These are phyloP conservation scores for Pseudogymnoascus sp. DNA, from an alignment of 2,329 filamentous ascomycete genomes.

Conservation along the genomic window DNA sequence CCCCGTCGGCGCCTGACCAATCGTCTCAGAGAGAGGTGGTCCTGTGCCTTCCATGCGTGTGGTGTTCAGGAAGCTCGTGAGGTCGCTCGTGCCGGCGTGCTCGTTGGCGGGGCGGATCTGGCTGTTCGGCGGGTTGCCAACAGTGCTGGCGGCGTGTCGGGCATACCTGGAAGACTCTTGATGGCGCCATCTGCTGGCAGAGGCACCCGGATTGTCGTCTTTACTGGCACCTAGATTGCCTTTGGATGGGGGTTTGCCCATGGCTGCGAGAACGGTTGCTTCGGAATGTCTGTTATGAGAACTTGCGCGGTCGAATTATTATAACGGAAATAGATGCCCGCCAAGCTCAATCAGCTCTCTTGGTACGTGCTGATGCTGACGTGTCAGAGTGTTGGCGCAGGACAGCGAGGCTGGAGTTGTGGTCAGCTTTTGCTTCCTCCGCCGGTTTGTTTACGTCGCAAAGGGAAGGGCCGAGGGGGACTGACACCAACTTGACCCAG, in stretches of 20 bases:
- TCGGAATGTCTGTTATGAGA: conserved; percentile 20
- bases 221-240: conserved; percentile 24
- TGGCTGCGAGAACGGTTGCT: conserved; percentile 19
- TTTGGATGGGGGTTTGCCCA: conserved; percentile 14
- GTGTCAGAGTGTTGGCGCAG: background rate
- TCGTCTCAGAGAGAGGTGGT: background rate
- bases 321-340: background rate
- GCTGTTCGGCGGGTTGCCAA: conserved; percentile 21
- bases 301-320: background rate
- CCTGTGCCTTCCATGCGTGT: conserved; percentile 34
- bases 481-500: background rate
- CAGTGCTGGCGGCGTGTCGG: conserved; percentile 33
- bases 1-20: conserved; percentile 10
- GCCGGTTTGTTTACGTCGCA: background rate
- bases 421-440: background rate
- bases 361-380: background rate
- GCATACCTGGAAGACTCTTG: conserved; percentile 52
- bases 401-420: background rate
- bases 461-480: background rate
- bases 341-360: background rate
- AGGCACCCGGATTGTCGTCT: conserved; percentile 47
- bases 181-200: conserved; percentile 51
- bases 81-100: conserved; percentile 38
- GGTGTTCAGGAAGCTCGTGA: conserved; percentile 48
- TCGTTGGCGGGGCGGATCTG: conserved; percentile 31